Evolutionary conservation across 2,329 filamentous ascomycete genomes (phyloP), one percentile per base, ranked within the genome.

Genomic region (Aspergillus puulaauensis): DNA sequence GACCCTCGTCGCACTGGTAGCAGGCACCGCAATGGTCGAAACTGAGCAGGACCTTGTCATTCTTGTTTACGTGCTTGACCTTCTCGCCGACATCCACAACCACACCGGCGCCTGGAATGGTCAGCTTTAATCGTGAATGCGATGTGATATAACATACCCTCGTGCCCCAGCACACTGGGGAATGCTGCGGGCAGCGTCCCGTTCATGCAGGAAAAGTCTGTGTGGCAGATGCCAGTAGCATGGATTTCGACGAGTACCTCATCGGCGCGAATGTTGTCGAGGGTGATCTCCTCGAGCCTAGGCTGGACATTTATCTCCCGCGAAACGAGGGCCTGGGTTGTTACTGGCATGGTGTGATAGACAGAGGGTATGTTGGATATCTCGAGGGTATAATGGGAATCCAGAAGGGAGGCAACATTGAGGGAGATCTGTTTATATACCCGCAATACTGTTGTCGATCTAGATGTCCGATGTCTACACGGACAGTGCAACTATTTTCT

Each of bases 21-120:
- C 68, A 69, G 40, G 45, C 37, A 3, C 54, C 53, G 54, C 68
- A 70, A 46, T 52, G 60, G 45, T 60, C 59, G 57, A 57, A 67
- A 24, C 56, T 61, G 39, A 70, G 60, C 4, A 70, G 43, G 12
- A 82, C 79, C 2, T 77, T 74, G 61, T 83, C 79, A 43, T 79
- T 79, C n/a, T 47, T 47, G 6, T 11, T 24, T 24, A 79, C 76
- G 19, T 76, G 69, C 2, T 68, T 77, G 21, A 82, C 74, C 5
- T 68, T 71, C 3, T 66, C 61, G 8, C 80, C 81, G 43, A 77
- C 71, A 56, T 73, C 66, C 54, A 75, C 71, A 15, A 85, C 80
- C 51, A 81, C 77, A 1, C 82, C 82, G 3, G 80, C 73, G 72
- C 82, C 82, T 74, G 19, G 6, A 5, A 14, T 21, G n/a, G 41